These are phyloP conservation scores for Colletotrichum navitas DNA, from an alignment of 2,329 filamentous ascomycete species.

Conservation along the genomic window DNA sequence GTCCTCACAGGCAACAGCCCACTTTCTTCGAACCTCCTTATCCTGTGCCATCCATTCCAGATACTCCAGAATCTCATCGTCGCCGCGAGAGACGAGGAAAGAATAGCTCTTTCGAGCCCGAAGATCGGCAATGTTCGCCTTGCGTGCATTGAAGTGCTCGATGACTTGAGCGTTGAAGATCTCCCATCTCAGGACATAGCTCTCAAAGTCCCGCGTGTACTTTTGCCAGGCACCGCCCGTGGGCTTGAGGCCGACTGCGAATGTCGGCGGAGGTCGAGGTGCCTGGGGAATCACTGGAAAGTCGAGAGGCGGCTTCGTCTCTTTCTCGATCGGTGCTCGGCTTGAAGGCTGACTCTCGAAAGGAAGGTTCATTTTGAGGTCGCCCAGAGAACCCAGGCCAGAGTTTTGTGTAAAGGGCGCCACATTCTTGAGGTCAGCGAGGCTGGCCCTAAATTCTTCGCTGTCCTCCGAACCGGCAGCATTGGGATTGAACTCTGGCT, in stretches of 20 bases:
- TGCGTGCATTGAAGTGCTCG: constrained; percentile 67
- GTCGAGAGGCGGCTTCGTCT: constrained; percentile 53
- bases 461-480: constrained; percentile 66
- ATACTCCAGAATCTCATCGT: constrained; percentile 68
- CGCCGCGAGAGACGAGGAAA: constrained; percentile 59
- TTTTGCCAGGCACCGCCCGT: constrained; percentile 59
- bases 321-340: constrained; percentile 53
- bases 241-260: constrained; percentile 59
- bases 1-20: constrained; percentile 69
- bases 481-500: constrained; percentile 50
- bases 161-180: constrained; percentile 62
- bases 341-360: constrained; percentile 66
- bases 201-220: constrained; percentile 66
- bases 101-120: constrained; percentile 57
- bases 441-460: constrained; percentile 66
- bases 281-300: constrained; percentile 65
- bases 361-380: constrained; percentile 68
- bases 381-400: constrained; percentile 67
- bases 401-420: constrained; percentile 64
- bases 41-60: constrained; percentile 73
- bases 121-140: constrained; percentile 55
- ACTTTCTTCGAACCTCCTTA: constrained; percentile 70
- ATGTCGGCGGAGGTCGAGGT: constrained; percentile 60
- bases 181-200: constrained; percentile 64
- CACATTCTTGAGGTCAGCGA: constrained; percentile 68